Percentiles rank a stretch among this genome's conserved stretches.
Conservation (phyloP, 2,329 filamentous ascomycete species). For the Fusarium illudens region DNA sequence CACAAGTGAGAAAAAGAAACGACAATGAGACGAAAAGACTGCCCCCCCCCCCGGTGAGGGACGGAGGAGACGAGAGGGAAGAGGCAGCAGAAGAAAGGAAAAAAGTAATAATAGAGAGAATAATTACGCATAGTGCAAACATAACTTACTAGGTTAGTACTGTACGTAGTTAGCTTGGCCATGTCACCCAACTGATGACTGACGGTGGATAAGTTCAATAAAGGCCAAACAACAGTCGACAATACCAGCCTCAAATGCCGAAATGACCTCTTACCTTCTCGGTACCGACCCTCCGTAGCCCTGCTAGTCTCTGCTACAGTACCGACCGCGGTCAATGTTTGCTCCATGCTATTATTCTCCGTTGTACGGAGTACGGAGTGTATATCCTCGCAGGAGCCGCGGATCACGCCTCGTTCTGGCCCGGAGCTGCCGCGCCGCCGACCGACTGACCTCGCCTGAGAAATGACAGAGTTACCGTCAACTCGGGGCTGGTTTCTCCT, state of each 20-base stretch:
- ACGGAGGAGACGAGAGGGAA: slow-evolving; percentile 7
- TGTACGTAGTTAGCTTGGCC: no score
- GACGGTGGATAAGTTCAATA: slow-evolving; percentile 14
- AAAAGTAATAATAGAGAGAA: not conserved
- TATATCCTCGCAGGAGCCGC: slow-evolving; percentile 19
- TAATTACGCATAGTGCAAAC: slow-evolving; percentile 5
- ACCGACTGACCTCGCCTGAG: slow-evolving; percentile 6
- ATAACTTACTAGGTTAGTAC: no score
- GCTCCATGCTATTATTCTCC: not conserved
- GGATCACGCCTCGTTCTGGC: slow-evolving; percentile 29
- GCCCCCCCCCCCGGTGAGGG: not conserved
- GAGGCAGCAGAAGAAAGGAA: slow-evolving; percentile 18
- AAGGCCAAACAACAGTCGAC: slow-evolving; percentile 26
- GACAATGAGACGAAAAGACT: not conserved
- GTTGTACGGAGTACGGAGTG: no score
- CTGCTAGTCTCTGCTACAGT: slow-evolving; percentile 4
- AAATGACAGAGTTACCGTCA: slow-evolving; percentile 2
- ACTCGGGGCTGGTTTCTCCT: not conserved
- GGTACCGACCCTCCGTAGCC: not conserved
- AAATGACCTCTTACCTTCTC: slow-evolving; percentile 8
- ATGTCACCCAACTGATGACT: not conserved
- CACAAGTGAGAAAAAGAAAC: slow-evolving; percentile 5
- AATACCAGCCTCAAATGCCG: slow-evolving; percentile 8
- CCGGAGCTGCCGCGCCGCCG: slow-evolving; percentile 27
- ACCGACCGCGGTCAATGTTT: slow-evolving; percentile 20